These are phyloP conservation scores for Chenopodium formosanum DNA, from an alignment of 148 eudicot genomes.

Conservation along the genomic window DNA sequence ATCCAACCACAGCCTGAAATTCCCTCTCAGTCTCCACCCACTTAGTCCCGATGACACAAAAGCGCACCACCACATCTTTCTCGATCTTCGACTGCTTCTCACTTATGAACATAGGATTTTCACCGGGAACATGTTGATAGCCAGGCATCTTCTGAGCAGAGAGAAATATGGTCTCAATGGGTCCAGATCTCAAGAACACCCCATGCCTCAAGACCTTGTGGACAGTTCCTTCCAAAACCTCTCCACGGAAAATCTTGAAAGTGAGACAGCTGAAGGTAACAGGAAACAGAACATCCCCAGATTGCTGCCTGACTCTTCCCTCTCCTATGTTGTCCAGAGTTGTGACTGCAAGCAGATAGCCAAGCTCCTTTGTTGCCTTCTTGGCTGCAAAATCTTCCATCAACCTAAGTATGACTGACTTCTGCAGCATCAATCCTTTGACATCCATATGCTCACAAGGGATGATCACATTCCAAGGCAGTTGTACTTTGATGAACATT, in stretches of 20 bases:
- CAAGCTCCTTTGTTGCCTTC: constrained; percentile 60
- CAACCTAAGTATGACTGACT: constrained; percentile 49
- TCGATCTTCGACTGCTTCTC: constrained; percentile 58
- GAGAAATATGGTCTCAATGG: constrained; percentile 53
- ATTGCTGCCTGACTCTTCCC: constrained; percentile 58
- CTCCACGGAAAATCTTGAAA: constrained; percentile 57
- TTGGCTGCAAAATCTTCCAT: constrained; percentile 60
- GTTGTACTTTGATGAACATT: constrained; percentile 57
- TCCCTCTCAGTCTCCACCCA: constrained; percentile 63
- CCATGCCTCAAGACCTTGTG: constrained; percentile 71
- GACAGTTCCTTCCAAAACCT: constrained; percentile 58
- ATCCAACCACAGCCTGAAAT: constrained; percentile 57
- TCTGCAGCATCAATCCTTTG: constrained; percentile 61
- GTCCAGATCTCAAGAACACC: constrained; percentile 65
- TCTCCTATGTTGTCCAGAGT: constrained; percentile 56
- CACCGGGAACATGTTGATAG: constrained; percentile 61
- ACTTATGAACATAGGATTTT: constrained; percentile 61
- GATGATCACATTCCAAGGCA: constrained; percentile 64
- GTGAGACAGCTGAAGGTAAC: constrained; percentile 61
- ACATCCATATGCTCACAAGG: constrained; percentile 55
- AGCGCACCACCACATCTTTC: constrained; percentile 50
- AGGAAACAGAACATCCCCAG: constrained; percentile 73
- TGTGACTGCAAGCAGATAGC: constrained; percentile 62
- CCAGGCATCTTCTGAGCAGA: constrained; percentile 68
- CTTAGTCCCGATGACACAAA: constrained; percentile 48